These are phyloP conservation scores for Citrus unshiu DNA, from an alignment of 345 rosid species.

Conservation along the genomic window DNA sequence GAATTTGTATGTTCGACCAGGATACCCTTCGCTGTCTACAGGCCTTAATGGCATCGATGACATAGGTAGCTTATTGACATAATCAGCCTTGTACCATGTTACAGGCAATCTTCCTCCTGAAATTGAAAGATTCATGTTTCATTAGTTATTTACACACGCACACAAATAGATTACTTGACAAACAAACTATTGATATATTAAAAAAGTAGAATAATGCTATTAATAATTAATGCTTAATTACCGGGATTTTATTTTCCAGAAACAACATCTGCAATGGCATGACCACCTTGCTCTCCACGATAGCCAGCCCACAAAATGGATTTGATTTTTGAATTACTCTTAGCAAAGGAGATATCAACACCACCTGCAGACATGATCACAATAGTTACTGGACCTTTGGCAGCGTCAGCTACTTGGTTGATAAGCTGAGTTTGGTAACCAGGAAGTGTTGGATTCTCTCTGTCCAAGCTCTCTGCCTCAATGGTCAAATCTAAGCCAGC, in stretches of 20 bases:
- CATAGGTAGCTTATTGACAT: slow-evolving; percentile 40
- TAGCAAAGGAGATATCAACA: slow-evolving; percentile 46
- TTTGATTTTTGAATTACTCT: slow-evolving; percentile 21
- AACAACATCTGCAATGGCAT: slow-evolving; percentile 60
- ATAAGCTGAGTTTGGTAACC: slow-evolving; percentile 48
- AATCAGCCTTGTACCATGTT: slow-evolving; percentile 46
- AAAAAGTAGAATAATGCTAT: no score
- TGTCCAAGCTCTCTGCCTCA: slow-evolving; percentile 54
- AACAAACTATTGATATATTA: background rate
- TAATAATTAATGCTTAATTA: background rate
- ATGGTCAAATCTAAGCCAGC: slow-evolving; percentile 40
- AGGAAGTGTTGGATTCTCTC: slow-evolving; percentile 43
- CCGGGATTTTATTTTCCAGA: slow-evolving; percentile 65
- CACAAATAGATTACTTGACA: background rate
- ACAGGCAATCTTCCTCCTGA: slow-evolving; percentile 55
- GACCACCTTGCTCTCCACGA: slow-evolving; percentile 69
- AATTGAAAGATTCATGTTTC: no score
- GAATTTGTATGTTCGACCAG: slow-evolving; percentile 59
- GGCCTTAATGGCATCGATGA: slow-evolving; percentile 54
- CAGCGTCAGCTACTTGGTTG: slow-evolving; percentile 31
- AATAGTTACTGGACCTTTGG: slow-evolving; percentile 54
- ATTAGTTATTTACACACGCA: no score
- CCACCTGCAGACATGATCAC: slow-evolving; percentile 62
- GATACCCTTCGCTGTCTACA: slow-evolving; percentile 28
- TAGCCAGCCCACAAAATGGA: slow-evolving; percentile 64